Evolutionary conservation across 2,329 filamentous ascomycete genomes (phyloP).

Genomic region (Fusarium bulbicola): DNA sequence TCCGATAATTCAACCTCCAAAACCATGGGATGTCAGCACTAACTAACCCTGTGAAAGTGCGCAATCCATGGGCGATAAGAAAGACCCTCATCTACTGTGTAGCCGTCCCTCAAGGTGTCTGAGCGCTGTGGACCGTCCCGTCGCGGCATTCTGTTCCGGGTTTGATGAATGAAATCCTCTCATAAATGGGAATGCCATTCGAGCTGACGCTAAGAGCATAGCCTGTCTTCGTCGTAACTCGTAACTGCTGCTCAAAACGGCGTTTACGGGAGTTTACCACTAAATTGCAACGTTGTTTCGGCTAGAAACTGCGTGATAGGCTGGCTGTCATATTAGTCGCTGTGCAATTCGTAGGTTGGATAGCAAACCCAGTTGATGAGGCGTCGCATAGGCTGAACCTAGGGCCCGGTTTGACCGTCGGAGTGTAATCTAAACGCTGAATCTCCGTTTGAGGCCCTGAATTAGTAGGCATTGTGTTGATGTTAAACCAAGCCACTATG

Average conservation of each 20-base stretch:
- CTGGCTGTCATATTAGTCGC: background rate
- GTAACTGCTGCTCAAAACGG: background rate
- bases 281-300: conserved; percentile 15
- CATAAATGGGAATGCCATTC: background rate
- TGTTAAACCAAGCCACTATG: background rate
- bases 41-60: background rate
- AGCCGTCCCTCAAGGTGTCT: background rate
- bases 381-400: conserved; percentile 19
- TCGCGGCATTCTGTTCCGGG: background rate
- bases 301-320: background rate
- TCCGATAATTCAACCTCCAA: background rate
- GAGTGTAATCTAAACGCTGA: background rate
- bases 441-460: conserved; percentile 11
- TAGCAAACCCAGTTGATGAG: background rate
- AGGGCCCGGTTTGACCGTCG: conserved; percentile 22
- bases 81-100: background rate
- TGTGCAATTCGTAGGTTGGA: background rate
- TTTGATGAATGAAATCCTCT: background rate
- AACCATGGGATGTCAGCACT: background rate
- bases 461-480: background rate
- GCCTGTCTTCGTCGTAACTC: background rate
- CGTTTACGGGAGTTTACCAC: background rate
- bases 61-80: background rate
- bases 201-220: conserved; percentile 6
- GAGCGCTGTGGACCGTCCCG: background rate